Evolutionary conservation across 2,329 filamentous ascomycete genomes (phyloP).

Genomic region (Botrytis sinoallii): DNA sequence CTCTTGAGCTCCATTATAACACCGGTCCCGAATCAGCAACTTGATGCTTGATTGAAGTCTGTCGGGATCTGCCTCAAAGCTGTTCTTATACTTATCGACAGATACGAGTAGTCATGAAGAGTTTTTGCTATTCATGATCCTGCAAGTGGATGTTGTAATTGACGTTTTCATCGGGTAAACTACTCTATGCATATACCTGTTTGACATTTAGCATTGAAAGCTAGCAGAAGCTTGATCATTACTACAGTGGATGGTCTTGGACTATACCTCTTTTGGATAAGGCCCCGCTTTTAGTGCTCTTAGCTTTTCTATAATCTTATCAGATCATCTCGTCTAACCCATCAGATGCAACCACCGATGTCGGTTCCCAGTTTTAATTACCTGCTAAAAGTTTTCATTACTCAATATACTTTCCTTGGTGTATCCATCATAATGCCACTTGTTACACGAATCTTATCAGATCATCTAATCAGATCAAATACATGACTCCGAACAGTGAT

Average conservation of each 20-base stretch:
- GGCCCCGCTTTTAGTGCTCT: neutral
- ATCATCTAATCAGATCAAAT: slow-evolving; percentile 16
- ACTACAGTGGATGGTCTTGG: neutral
- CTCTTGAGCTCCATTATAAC: neutral
- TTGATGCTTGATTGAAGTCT: neutral
- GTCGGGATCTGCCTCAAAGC: neutral
- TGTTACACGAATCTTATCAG: neutral
- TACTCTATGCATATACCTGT: neutral
- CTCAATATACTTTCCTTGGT: neutral
- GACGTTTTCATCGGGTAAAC: neutral
- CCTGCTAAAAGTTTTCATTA: neutral
- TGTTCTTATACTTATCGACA: neutral
- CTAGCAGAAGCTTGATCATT: neutral
- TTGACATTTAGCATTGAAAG: neutral
- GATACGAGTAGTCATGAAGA: neutral
- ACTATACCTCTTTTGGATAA: neutral
- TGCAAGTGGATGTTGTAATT: neutral
- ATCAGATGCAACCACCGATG: neutral
- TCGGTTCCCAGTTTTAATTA: neutral
- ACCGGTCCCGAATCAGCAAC: neutral
- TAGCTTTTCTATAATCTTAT: neutral
- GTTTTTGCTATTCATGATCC: neutral
- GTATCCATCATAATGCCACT: neutral
- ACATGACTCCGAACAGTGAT: neutral
- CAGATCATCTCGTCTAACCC: neutral